Base-by-base conservation (phyloP, 2,329 filamentous ascomycete species). In the Nothophoma quercina region DNA sequence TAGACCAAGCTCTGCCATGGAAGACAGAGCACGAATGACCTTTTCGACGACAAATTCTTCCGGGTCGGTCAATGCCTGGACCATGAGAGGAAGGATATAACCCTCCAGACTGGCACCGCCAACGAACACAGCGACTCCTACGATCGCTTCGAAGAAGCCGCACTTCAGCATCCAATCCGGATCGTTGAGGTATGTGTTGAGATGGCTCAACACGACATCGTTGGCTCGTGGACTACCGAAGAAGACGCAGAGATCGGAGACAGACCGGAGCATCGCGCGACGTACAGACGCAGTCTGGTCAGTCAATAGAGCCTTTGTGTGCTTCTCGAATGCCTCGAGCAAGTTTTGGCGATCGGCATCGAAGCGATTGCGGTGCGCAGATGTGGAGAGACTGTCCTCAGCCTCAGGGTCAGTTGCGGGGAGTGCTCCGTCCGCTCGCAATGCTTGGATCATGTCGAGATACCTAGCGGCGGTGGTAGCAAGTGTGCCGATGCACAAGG, bases 121-220 rank as follows among this genome's bases (percentile, higher is more conserved):
- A 26, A 98, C 85, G 63, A 96, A 96, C 1, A 90, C 86, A 4
- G 93, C 91, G 59, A 99, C 93, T 3, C 93, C 93, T 13, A 98
- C 91, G 21, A 98, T 91, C 0, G 92, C 91, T 68, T 96, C 93
- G 67, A 99, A 97, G 70, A 98, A 98, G 2, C 93, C 92, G 65
- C 92, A 97, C 73, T 96, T 97, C 25, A 99, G 78, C 72, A 91
- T 91, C 95, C 95, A 99, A 71, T 99, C 93, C 33, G 89, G 86
- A 65, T 98, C 95, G 62, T 99, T 99, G 7, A 99, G 78, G 66
- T 99, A 99, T 0, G 95, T 99, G 69, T 98, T 98, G 22, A 99
- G 80, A 76, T 99, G 95, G 25, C 92, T 96, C 18, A 99, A 79
- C 13, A 99, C 87, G n/a, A 99, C 91, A 69, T 99, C 95, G 71